Evolutionary conservation across 164 flowering plant species (phyloP).

Genomic region (Amborella trichopoda): DNA sequence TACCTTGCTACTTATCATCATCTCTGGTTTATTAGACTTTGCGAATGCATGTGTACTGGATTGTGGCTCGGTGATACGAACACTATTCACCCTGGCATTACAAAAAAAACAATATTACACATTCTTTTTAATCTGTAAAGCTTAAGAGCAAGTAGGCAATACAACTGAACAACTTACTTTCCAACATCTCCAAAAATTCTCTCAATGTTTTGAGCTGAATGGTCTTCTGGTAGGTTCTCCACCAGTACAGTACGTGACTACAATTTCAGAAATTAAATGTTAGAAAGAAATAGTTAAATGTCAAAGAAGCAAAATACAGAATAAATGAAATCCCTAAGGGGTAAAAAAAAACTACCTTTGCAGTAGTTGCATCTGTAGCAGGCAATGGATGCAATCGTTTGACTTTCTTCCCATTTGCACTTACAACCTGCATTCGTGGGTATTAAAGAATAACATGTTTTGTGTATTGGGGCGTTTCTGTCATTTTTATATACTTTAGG

Average conservation of each 20-base stretch:
- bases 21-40: constrained; percentile 30
- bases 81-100: constrained; percentile 38
- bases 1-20: constrained; percentile 62
- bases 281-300: background rate
- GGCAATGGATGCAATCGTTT: constrained; percentile 59
- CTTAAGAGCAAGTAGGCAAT: background rate
- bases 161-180: constrained; percentile 31
- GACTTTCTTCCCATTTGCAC: constrained; percentile 66
- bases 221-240: constrained; percentile 78
- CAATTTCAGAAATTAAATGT: constrained; percentile 23
- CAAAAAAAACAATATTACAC: background rate
- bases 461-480: too few relatives aligned
- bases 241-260: constrained; percentile 74
- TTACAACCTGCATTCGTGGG: constrained; percentile 41
- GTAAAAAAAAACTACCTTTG: constrained; percentile 30
- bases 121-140: background rate
- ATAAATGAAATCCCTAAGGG: background rate
- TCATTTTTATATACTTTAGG: too few relatives aligned
- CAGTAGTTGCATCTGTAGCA: constrained; percentile 30
- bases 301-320: background rate
- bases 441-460: background rate
- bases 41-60: constrained; percentile 23
- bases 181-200: constrained; percentile 61
- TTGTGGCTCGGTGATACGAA: constrained; percentile 50
- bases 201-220: constrained; percentile 45